Conservation (phyloP, 148 eudicot genomes). For the Cornus kousa region DNA sequence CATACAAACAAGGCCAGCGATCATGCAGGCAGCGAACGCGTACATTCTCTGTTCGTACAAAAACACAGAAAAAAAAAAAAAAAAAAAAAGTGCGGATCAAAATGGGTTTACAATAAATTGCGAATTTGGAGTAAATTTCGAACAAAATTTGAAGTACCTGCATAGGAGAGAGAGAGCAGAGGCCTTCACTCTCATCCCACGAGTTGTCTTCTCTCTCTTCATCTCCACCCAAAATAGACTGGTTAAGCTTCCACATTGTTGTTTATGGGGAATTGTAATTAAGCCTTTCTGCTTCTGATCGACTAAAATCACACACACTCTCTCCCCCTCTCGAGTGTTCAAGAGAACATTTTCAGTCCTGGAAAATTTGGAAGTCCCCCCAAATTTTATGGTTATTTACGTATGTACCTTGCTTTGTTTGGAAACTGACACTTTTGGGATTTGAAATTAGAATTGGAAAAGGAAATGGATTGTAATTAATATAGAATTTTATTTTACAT, state of each 20-base stretch:
- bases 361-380: too few relatives aligned
- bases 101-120: not conserved
- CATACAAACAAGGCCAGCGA: slow-evolving; percentile 19
- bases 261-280: too few relatives aligned
- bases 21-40: slow-evolving; percentile 19
- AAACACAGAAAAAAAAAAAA: not conserved
- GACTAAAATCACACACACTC: too few relatives aligned
- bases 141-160: slow-evolving; percentile 4
- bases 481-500: too few relatives aligned
- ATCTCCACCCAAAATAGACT: slow-evolving; percentile 18
- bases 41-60: slow-evolving; percentile 18
- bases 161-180: slow-evolving; percentile 22
- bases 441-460: too few relatives aligned
- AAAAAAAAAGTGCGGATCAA: not conserved
- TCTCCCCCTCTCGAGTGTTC: too few relatives aligned
- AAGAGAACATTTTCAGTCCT: too few relatives aligned
- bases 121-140: not conserved
- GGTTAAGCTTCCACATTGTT: slow-evolving; percentile 18
- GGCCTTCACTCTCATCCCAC: slow-evolving; percentile 11
- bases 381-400: too few relatives aligned
- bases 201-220: slow-evolving; percentile 17
- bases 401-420: too few relatives aligned
- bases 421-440: too few relatives aligned
- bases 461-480: too few relatives aligned
- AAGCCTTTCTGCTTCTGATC: too few relatives aligned